Evolutionary conservation across 495 filamentous ascomycete genomes (phyloP).

Genomic region (Cercophora newfieldiana): DNA sequence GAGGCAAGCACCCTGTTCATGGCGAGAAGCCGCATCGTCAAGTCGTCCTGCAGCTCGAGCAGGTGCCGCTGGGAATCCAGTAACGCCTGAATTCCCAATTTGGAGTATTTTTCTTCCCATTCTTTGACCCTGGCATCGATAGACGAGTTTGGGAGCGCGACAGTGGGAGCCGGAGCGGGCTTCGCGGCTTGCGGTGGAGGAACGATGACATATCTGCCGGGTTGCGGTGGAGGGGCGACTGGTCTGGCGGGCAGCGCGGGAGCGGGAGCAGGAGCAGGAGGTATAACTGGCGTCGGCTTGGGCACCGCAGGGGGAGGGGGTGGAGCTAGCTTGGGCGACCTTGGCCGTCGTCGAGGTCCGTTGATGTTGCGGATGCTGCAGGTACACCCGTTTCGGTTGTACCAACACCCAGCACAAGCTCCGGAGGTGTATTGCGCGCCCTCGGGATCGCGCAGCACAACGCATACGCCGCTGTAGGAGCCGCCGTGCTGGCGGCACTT

Average conservation of each 20-base stretch:
- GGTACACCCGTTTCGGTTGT: slow-evolving; percentile 18
- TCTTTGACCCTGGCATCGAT: slow-evolving; percentile 10
- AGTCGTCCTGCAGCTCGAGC: slow-evolving; percentile 23
- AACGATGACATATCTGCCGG: no score
- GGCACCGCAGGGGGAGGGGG: not conserved
- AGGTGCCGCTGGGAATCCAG: slow-evolving; percentile 14
- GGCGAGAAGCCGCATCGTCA: slow-evolving; percentile 20
- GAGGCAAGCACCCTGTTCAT: slow-evolving; percentile 23
- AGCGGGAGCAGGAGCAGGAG: not conserved
- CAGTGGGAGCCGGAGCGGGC: not conserved
- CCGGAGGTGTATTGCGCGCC: not conserved
- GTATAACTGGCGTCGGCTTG: not conserved
- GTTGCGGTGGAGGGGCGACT: not conserved
- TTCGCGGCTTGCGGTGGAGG: not conserved
- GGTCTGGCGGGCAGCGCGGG: not conserved
- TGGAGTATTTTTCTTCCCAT: slow-evolving; percentile 24
- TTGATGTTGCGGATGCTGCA: slow-evolving; percentile 16
- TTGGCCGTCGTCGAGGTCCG: not conserved
- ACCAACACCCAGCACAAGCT: slow-evolving; percentile 31
- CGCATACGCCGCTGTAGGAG: slow-evolving; percentile 11
- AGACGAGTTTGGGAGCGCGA: not conserved
- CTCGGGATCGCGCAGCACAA: slow-evolving; percentile 10
- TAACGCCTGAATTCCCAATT: slow-evolving; percentile 11
- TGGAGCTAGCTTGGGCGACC: not conserved
- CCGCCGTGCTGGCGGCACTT: slow-evolving; percentile 13